Evolutionary conservation across 1,284 basidiomycete species (phyloP), one percentile per base, ranked within the genome.

Genomic region (Microbotryum violaceum): DNA sequence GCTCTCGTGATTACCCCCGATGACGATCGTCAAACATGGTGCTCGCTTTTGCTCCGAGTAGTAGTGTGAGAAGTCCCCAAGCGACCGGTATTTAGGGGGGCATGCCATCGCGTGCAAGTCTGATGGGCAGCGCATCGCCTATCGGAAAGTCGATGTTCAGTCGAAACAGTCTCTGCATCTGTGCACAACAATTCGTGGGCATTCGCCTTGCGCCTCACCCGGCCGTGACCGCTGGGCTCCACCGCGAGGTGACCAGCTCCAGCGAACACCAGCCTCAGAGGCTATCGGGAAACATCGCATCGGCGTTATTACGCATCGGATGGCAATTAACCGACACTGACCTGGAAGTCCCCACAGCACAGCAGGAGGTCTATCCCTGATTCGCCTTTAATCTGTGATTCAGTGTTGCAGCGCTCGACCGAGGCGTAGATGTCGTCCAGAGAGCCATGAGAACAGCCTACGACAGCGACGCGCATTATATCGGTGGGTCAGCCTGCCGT

Each of bases 1-100:
- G 5, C 91, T 91, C 77, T 98, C 94, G 74, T 99, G 94, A 74
- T 99, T 98, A 6, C 96, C 96, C 23, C 96, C 96, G 71, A 98
- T 96, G 56, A 97, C 85, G 37, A 99, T 79, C 0, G 96, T 99
- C 71, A 97, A 77, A 7, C 96, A 76, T 0, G 93, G 92, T 0
- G 94, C 94, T 8, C 73, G 78, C 69, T 82, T 85, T 70, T 87
- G 80, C 2, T 91, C 91, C 0, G 84, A 85, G 74, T 97, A 98
- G 75, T 97, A 94, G 71, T 88, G 85, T 76, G 88, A 79, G 74
- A 97, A 97, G 56, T 85, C 85, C 25, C 91, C 89, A 27, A 98
- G 79, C 27, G 82, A 78, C 61, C 85, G 85, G 77, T 92, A 97
- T 76, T 97, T 98, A 61, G 82, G 79, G 0, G 94, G 94, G 0